Conservation (phyloP, 352 stramenopile species). For the Phytophthora vignae region DNA sequence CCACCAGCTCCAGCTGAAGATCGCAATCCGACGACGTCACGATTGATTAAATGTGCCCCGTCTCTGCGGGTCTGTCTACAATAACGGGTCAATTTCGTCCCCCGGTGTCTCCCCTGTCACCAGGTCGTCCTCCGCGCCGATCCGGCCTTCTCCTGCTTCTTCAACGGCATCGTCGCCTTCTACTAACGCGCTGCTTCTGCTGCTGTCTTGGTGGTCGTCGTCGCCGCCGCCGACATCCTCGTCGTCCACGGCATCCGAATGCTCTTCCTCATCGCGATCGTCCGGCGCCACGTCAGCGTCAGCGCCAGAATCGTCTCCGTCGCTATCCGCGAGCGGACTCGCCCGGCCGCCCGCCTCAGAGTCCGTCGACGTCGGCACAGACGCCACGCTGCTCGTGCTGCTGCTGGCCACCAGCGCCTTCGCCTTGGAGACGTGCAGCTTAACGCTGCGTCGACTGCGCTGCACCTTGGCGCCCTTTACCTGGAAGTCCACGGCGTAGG, state of each 20-base stretch:
- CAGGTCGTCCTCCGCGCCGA: neutral
- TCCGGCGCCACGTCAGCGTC: neutral
- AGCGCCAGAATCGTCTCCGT: neutral
- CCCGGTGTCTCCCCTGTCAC: conserved; percentile 6
- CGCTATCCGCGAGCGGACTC: neutral
- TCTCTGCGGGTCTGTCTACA: conserved; percentile 14
- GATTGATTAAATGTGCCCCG: conserved; percentile 29
- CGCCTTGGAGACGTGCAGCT: neutral
- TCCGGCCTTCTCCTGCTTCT: neutral
- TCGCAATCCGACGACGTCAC: conserved; percentile 9
- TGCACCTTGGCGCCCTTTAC: conserved; percentile 65
- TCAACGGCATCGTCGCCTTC: neutral
- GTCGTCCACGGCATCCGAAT: neutral
- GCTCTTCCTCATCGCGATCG: neutral
- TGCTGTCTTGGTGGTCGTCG: no score
- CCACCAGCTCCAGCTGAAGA: neutral
- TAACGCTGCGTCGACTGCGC: conserved; percentile 27
- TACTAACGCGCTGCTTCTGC: no score
- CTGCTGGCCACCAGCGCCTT: neutral
- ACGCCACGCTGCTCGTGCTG: neutral
- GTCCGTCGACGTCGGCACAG: neutral
- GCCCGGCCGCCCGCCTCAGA: neutral
- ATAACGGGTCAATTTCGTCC: conserved; percentile 23
- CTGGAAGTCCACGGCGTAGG: conserved; percentile 75
- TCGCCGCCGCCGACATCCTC: no score